A percentile compares a stretch with the other conserved stretches of the same genome.
Evolutionary conservation across 148 eudicot genomes (phyloP).

Genomic region (Fagopyrum tataricum): DNA sequence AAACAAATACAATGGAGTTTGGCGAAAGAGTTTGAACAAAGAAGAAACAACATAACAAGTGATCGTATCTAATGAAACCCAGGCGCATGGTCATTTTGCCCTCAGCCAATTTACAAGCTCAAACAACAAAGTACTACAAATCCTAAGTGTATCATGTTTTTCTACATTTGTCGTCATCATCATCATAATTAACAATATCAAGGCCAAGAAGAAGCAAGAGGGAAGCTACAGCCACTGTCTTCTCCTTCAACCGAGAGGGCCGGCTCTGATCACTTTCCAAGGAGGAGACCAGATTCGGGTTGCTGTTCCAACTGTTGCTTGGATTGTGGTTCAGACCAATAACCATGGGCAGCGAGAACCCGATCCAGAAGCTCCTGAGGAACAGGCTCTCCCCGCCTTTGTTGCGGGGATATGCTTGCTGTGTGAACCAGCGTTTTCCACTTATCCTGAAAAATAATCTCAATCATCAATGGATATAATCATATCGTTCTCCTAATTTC

Average conservation of each 20-base stretch:
- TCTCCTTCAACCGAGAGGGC: neutral
- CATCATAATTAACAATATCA: neutral
- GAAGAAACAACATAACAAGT: too few relatives aligned
- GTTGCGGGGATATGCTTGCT: constrained; percentile 40
- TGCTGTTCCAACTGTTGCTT: constrained; percentile 74
- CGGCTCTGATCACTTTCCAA: constrained; percentile 19
- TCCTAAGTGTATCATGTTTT: neutral
- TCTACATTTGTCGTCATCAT: neutral
- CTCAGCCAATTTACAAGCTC: neutral
- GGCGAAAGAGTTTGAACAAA: too few relatives aligned
- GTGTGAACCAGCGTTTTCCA: constrained; percentile 87
- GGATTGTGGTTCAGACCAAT: constrained; percentile 79
- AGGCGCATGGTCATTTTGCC: neutral
- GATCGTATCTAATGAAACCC: neutral
- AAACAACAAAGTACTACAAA: neutral
- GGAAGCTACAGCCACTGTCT: neutral
- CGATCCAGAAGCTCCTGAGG: constrained; percentile 85
- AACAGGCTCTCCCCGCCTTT: constrained; percentile 93
- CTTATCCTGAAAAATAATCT: constrained; percentile 49
- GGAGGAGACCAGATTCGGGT: constrained; percentile 46
- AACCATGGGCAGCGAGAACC: constrained; percentile 74
- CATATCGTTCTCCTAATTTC: neutral
- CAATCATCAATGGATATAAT: neutral
- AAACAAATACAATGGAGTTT: too few relatives aligned
- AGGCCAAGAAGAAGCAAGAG: neutral